phyloP scores from a whole-genome alignment of 164 flowering plant species.

The Liriodendron chinense region DNA sequence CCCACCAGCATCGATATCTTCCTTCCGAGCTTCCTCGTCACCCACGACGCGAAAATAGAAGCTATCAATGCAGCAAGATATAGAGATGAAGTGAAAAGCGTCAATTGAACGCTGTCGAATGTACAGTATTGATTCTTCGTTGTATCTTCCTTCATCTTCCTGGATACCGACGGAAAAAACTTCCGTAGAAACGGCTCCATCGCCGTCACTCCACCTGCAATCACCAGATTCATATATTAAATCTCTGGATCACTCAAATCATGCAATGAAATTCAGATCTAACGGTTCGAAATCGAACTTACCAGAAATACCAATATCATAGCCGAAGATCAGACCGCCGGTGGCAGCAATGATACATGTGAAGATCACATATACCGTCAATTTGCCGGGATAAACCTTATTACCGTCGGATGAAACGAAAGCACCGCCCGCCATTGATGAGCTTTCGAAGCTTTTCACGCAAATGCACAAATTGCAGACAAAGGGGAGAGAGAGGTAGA shows the following conservation, averaged over 20 bases:
- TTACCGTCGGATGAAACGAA: conserved; percentile 18
- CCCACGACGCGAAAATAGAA: conserved; percentile 28
- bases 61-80: conserved; percentile 29
- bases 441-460: neutral
- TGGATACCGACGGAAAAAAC: conserved; percentile 30
- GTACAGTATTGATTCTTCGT: conserved; percentile 32
- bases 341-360: conserved; percentile 25
- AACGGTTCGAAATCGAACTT: neutral
- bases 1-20: conserved; percentile 29
- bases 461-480: neutral
- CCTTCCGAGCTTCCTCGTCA: conserved; percentile 28
- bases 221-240: neutral
- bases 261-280: neutral
- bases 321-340: conserved; percentile 35
- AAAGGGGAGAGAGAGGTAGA: neutral
- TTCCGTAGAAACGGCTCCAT: conserved; percentile 30
- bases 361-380: conserved; percentile 12
- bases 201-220: conserved; percentile 36
- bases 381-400: conserved; percentile 39
- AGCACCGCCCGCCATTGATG: conserved; percentile 52
- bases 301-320: conserved; percentile 35
- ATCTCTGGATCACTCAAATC: neutral
- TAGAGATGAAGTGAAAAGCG: conserved; percentile 33
- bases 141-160: conserved; percentile 1
- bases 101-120: conserved; percentile 22